phyloP scores from a whole-genome alignment of 345 rosid genomes.

The Citrus cavaleriei region DNA sequence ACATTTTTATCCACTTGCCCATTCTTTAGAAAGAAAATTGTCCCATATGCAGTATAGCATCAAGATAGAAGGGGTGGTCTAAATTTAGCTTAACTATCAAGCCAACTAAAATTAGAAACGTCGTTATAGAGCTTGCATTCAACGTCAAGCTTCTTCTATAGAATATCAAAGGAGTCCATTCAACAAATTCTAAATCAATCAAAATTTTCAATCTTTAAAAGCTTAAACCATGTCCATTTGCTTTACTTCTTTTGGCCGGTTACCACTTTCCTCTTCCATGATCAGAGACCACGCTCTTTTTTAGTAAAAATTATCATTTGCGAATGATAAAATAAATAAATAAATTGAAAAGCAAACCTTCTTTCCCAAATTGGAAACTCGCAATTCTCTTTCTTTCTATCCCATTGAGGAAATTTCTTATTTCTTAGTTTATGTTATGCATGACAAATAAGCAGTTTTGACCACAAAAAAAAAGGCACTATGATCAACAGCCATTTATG shows the following conservation, averaged over 20 bases:
- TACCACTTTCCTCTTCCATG: not conserved
- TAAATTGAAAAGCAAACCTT: not conserved
- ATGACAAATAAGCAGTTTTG: not conserved
- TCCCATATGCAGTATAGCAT: too few species aligned
- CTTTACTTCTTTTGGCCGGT: not conserved
- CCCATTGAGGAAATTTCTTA: not conserved
- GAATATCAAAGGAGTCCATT: not conserved
- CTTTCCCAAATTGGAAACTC: not conserved
- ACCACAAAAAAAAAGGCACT: not conserved
- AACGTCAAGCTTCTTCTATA: not conserved
- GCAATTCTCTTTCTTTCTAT: not conserved
- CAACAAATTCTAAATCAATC: not conserved
- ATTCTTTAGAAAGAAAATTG: too few species aligned
- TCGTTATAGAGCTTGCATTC: not conserved
- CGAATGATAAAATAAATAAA: not conserved
- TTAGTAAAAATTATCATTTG: slow-evolving; percentile 6
- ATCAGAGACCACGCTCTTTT: not conserved
- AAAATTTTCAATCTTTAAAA: not conserved
- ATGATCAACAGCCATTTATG: not conserved
- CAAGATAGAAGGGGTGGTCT: too few species aligned
- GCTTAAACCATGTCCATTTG: not conserved
- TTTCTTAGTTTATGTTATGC: not conserved
- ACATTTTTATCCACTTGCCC: not conserved
- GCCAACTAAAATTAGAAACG: slow-evolving; percentile 4
- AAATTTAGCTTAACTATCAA: not conserved